Base-by-base conservation (phyloP, 2,329 filamentous ascomycete species). In the Madurella fahalii region DNA sequence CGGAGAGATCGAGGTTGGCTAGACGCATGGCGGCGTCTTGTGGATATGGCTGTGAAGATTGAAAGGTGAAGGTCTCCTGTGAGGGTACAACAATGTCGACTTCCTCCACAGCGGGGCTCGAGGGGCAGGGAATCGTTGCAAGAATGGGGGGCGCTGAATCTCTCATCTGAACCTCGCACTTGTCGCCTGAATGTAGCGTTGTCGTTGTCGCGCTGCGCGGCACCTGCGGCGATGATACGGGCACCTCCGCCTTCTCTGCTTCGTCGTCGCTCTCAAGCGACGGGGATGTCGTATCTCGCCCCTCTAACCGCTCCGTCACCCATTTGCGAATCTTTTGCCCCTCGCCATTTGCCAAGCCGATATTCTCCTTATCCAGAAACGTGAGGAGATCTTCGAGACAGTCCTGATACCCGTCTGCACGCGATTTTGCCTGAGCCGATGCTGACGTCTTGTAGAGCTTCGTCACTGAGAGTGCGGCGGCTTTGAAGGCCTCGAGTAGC, bases 401-500 rank as follows among this genome's bases (percentile, higher is more conserved):
- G 67, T 97, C 92, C 69, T 96, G 92, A 65, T 96, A 97, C 25
- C 94, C 94, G 40, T 92, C 86, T 48, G 82, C 75, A 47, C 89
- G 84, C 45, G 90, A 85, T 65, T 86, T 85, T 47, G 86, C 79
- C 68, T 94, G 86, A 47, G 89, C 88, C 32, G 84, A 79, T 12
- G 89, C 87, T 2, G 93, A 93, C 40, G 86, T 92, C 73, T 96
- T 96, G 76, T 97, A 97, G 13, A 99, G 84, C 67, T 95, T 96
- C 46, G 94, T 97, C 52, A 97, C 92, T 5, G 91, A 95, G 34
- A 96, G 79, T 17, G 94, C 94, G 34, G 94, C 94, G 15, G 88
- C 85, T 71, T 91, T 94, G 79, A 99, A 99, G 55, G 90, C 86
- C 64, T 93, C 86, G 54, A 96, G 83, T 46, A 96, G 83, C 66